Evolutionary conservation across 148 eudicot genomes (phyloP).

Genomic region (Rhododendron ferrugineum): DNA sequence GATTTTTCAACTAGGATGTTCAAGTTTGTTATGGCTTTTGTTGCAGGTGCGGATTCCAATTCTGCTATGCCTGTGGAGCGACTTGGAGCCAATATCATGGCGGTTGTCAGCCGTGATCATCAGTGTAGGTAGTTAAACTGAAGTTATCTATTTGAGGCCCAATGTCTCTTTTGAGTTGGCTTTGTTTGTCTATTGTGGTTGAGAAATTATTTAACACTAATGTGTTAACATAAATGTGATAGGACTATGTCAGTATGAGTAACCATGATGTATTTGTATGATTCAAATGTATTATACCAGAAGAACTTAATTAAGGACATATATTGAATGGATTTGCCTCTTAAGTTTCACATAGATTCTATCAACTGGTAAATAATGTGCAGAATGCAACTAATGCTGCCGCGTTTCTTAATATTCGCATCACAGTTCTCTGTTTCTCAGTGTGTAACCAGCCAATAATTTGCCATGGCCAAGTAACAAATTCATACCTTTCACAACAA

Average conservation of each 20-base stretch:
- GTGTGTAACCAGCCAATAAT: neutral
- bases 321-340: neutral
- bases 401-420: neutral
- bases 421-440: neutral
- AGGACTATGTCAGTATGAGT: neutral
- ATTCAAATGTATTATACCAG: neutral
- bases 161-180: neutral
- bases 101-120: constrained; percentile 5
- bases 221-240: neutral
- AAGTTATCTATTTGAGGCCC: neutral
- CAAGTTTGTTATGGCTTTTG: neutral
- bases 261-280: neutral
- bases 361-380: neutral
- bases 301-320: neutral
- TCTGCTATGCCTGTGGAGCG: constrained; percentile 44
- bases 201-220: neutral
- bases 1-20: neutral
- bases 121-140: neutral
- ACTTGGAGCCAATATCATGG: constrained; percentile 19
- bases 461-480: neutral
- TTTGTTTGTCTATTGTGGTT: neutral
- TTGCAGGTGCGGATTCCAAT: constrained; percentile 35
- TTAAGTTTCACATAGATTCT: neutral
- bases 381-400: neutral
- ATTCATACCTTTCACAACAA: neutral